Conservation (phyloP, 2,329 filamentous ascomycete genomes). For the Hirsutella minnesotensis region DNA sequence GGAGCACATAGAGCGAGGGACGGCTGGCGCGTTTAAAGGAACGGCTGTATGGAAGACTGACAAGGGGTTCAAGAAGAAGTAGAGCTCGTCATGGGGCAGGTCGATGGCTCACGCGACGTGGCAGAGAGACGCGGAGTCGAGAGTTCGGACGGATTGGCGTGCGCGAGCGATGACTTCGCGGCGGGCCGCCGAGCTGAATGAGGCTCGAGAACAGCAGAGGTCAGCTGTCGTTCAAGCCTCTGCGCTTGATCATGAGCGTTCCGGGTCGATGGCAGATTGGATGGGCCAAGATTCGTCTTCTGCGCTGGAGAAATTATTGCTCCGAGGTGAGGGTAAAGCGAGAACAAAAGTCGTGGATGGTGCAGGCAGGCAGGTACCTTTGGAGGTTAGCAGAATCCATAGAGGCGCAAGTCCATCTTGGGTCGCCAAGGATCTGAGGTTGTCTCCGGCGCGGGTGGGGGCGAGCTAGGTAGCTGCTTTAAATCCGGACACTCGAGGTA, state of each 20-base stretch:
- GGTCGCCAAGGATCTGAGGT: not conserved
- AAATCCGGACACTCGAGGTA: not conserved
- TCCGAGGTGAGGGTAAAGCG: not conserved
- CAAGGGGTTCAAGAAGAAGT: no score
- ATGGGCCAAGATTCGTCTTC: no score
- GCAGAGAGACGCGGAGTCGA: no score
- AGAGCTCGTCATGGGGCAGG: no score
- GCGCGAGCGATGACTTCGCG: not conserved
- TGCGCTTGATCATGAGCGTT: not conserved
- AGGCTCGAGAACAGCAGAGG: not conserved
- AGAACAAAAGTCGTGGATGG: not conserved
- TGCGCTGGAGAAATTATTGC: not conserved
- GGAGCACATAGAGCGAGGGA: no score
- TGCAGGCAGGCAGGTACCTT: not conserved
- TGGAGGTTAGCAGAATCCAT: not conserved
- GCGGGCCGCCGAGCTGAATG: not conserved
- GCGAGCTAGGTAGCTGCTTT: not conserved
- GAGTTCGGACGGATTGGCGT: not conserved
- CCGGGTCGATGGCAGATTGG: no score
- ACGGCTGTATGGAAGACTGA: no score
- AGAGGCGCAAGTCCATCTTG: not conserved
- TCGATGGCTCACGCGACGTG: no score
- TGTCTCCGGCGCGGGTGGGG: slow-evolving; percentile 5
- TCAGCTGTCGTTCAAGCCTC: not conserved
- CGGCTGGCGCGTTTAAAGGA: no score